Evolutionary conservation across 805 yeast genomes (phyloP).

Genomic region (Metschnikowia colocasiae): DNA sequence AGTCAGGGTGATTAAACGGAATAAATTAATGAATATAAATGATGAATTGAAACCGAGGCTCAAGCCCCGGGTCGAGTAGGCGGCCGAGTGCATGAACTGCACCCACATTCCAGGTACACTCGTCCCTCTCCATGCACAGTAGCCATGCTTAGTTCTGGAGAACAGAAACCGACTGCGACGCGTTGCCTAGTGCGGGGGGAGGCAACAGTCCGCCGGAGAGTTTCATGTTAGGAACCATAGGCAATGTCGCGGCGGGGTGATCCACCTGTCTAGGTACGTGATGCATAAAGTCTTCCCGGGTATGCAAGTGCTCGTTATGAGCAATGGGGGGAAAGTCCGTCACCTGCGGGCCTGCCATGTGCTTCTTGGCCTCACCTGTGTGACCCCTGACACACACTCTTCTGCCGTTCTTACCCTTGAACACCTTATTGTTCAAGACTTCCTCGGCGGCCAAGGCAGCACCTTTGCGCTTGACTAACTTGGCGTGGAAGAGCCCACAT

Average conservation of each 20-base stretch:
- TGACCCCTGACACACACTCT: slow-evolving; percentile 34
- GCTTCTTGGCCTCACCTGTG: slow-evolving; percentile 4
- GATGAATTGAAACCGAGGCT: background rate
- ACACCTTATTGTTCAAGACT: slow-evolving; percentile 41
- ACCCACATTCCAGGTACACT: background rate
- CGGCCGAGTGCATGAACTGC: background rate
- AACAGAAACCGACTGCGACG: slow-evolving; percentile 3
- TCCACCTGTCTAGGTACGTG: background rate
- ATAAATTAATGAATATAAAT: background rate
- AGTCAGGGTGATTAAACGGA: background rate
- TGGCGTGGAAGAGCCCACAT: slow-evolving; percentile 43
- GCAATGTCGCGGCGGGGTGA: background rate
- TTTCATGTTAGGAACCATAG: background rate
- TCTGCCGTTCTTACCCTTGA: slow-evolving; percentile 43
- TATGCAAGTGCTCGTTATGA: background rate
- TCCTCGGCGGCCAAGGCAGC: slow-evolving; percentile 32
- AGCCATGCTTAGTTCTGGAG: background rate
- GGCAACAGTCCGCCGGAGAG: slow-evolving; percentile 1
- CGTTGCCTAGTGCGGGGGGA: slow-evolving; percentile 2
- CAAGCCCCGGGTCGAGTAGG: background rate
- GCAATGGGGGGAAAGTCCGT: slow-evolving; percentile 12
- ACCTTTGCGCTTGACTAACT: slow-evolving; percentile 31
- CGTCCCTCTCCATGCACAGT: background rate
- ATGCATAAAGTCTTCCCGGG: background rate
- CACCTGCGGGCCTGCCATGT: slow-evolving; percentile 5